Evolutionary conservation across 2,329 filamentous ascomycete genomes (phyloP).

Genomic region (Lachnellula subtilissima): DNA sequence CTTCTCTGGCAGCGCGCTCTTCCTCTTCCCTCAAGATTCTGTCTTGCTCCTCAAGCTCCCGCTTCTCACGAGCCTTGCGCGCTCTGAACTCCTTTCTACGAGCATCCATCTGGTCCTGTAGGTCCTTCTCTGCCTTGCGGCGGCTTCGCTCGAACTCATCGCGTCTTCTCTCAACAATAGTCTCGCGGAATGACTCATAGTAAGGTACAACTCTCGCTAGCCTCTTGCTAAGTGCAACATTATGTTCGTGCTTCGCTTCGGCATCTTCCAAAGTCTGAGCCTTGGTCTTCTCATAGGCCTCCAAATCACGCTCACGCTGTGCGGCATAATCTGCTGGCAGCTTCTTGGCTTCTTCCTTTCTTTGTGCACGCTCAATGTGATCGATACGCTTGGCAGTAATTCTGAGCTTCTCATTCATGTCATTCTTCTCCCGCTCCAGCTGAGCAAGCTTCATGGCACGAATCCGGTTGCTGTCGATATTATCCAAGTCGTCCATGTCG

Average conservation of each 20-base stretch:
- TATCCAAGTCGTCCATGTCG: conserved; percentile 75
- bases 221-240: conserved; percentile 89
- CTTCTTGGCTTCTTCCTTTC: conserved; percentile 93
- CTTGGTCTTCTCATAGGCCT: conserved; percentile 75
- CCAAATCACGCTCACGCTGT: conserved; percentile 74
- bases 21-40: conserved; percentile 74
- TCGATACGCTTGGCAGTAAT: conserved; percentile 94
- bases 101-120: conserved; percentile 83
- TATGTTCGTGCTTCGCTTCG: conserved; percentile 85
- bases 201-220: conserved; percentile 76
- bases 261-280: conserved; percentile 72
- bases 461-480: conserved; percentile 82
- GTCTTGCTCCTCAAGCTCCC: conserved; percentile 80
- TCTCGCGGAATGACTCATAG: conserved; percentile 79
- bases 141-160: conserved; percentile 95
- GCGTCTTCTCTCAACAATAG: conserved; percentile 79
- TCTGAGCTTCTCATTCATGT: conserved; percentile 83
- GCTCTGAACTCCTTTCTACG: conserved; percentile 88
- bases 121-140: conserved; percentile 84
- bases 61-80: conserved; percentile 73
- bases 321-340: conserved; percentile 76
- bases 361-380: conserved; percentile 93
- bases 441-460: conserved; percentile 93
- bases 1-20: conserved; percentile 74
- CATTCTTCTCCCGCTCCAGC: conserved; percentile 96